Evolutionary conservation across 768 basidiomycete species (phyloP), one percentile per base, ranked within the genome.

Genomic region (Sistotremastrum suecicum): DNA sequence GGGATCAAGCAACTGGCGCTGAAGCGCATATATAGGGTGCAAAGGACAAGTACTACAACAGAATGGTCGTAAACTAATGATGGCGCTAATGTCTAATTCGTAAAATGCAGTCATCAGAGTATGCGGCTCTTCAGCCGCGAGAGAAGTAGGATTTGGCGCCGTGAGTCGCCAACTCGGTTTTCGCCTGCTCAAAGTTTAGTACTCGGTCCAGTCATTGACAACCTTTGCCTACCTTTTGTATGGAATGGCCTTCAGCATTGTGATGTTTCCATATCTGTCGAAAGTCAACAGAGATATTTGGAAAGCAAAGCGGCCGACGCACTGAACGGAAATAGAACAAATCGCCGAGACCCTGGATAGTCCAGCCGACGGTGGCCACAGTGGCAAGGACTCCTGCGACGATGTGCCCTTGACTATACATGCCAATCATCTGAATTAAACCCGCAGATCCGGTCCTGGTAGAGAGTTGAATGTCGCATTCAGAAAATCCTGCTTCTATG

Each of bases 381-480:
- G 78, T 68, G 41, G 88, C 80, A 45, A 98, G 70, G 45, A 94
- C 69, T 45, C 78, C 95, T 12, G 91, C 83, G 33, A 75, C 79
- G 67, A 86, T 78, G 44, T 77, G 72, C 40, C 78, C 76, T 39
- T 70, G 65, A 2, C 72, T 69, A 59, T 80, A 94, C 70, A 83
- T 76, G 49, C 78, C 71, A 53, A 98, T 86, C 40, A 83, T 92
- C 63, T 91, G 87, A 57, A 98, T 91, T 43, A 99, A 71, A 10
- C 95, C 94, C 30, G 90, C 92, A 40, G 90, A 88, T 34, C 95
- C 95, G 39, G 94, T 94, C 50, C 86, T 87, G 47, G 45, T 29
- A n/a, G 41, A 34, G 20, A 20, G 20, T 20, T 20, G 20, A 35
- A 44, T 11, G 12, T 32, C 33, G 20, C 36, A 34, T 12, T 12